These are phyloP conservation scores for Cyberlindnera saturnus DNA, from an alignment of 805 yeast genomes.

Conservation along the genomic window DNA sequence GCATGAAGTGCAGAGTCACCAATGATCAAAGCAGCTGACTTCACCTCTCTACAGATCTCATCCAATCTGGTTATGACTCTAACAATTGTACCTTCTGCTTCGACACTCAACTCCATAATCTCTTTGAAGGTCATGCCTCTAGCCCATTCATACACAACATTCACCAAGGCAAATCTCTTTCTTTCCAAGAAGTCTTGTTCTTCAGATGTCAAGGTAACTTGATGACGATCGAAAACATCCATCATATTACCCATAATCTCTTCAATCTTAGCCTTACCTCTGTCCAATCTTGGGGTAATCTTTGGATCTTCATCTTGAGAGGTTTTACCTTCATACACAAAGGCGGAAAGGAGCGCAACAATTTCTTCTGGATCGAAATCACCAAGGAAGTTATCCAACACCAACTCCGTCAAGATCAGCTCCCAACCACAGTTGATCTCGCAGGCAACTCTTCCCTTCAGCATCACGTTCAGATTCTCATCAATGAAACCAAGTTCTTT, in stretches of 20 bases:
- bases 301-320: constrained; percentile 53
- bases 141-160: constrained; percentile 98
- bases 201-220: constrained; percentile 72
- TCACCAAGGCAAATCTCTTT: constrained; percentile 83
- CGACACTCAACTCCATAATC: constrained; percentile 82
- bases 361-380: constrained; percentile 94
- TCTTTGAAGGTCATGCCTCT: constrained; percentile 87
- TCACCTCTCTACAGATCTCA: constrained; percentile 92
- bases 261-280: constrained; percentile 59
- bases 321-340: constrained; percentile 81
- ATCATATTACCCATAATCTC: constrained; percentile 63
- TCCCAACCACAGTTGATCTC: constrained; percentile 92
- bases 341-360: constrained; percentile 87
- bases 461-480: constrained; percentile 61
- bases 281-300: constrained; percentile 75
- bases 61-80: constrained; percentile 91
- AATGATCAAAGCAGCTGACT: constrained; percentile 87
- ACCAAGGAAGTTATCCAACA: constrained; percentile 86
- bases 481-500: constrained; percentile 79
- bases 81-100: constrained; percentile 95
- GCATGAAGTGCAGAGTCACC: constrained; percentile 89
- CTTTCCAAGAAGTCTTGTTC: constrained; percentile 80
- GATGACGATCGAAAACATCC: constrained; percentile 55
- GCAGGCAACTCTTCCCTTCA: constrained; percentile 92
- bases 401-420: constrained; percentile 78